Base-by-base conservation (phyloP, 2,329 filamentous ascomycete genomes). In the Pseudogymnoascus sp. region DNA sequence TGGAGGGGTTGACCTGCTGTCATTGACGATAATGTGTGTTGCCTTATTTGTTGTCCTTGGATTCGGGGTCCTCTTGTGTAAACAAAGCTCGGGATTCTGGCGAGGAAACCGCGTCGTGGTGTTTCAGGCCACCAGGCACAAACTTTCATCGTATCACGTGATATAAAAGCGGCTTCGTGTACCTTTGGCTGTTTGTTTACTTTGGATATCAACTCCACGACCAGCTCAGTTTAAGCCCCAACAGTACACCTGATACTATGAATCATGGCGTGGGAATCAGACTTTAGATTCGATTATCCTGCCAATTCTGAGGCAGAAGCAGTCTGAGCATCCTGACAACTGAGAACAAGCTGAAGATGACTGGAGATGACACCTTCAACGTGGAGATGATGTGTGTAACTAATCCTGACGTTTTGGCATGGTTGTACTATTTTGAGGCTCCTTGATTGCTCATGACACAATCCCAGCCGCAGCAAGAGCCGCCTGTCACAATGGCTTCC, bases 51-150 rank as follows among this genome's bases (percentile, higher is more conserved):
- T 34, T 57, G 28, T 57, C 28, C 25, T 34, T 57, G 51, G 51
- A 57, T 57, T 36, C 51, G 51, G 51, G 51, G 51, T 57, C 28
- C 51, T 34, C 51, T 57, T 34, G 51, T 57, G 51, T 57, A 57
- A 57, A 57, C 51, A 57, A 57, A 57, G n/a, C 28, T 57, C 28
- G 51, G 51, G 28, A 34, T 57, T 34, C 28, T 57, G 51, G 51
- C 51, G 51, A 57, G 28, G 51, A 34, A 57, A 57, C 51, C 51
- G 51, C 51, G 51, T 57, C 16, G 51, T 57, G 51, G 51, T 34
- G 51, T 57, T 57, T 34, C 51, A 57, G 51, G 51, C 51, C 51
- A 57, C 11, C 28, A 57, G 51, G 51, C 51, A 31, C 6, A 19
- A 57, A 14, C 5, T 36, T 57, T 36, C 8, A 4, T 4, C 0